These are phyloP conservation scores for Xylariaceae sp. DNA, from an alignment of 2,329 filamentous ascomycete species.

Conservation along the genomic window DNA sequence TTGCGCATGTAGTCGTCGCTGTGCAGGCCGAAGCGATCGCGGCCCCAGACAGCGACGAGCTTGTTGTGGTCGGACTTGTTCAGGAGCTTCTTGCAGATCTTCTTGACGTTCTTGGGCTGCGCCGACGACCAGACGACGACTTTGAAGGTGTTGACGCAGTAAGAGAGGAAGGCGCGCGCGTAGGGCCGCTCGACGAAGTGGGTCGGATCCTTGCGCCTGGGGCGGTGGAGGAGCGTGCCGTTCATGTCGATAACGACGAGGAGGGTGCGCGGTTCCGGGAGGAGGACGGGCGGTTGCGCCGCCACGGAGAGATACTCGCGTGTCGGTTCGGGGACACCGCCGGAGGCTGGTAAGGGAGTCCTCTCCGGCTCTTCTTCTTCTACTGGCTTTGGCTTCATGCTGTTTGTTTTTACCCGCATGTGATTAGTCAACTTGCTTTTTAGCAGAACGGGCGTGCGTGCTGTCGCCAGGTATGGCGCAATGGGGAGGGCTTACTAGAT, in stretches of 20 bases:
- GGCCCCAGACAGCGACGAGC: conserved; percentile 69
- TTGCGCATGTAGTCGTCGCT: conserved; percentile 61
- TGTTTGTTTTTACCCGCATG: too few relatives aligned
- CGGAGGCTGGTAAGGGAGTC: conserved; percentile 37
- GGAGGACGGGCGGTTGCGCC: conserved; percentile 36
- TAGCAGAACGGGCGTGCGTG: too few relatives aligned
- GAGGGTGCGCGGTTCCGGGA: conserved; percentile 52
- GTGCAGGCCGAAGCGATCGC: conserved; percentile 66
- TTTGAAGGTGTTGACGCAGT: conserved; percentile 67
- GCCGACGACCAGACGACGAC: conserved; percentile 93
- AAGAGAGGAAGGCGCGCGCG: conserved; percentile 63
- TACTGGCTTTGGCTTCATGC: neutral
- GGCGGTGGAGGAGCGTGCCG: conserved; percentile 77
- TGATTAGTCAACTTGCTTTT: too few relatives aligned
- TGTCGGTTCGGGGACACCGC: conserved; percentile 57
- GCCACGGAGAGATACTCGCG: conserved; percentile 56
- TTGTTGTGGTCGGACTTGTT: conserved; percentile 44
- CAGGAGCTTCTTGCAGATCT: conserved; percentile 64
- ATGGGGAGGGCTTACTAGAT: too few relatives aligned
- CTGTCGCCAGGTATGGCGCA: too few relatives aligned
- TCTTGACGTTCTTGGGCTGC: conserved; percentile 62
- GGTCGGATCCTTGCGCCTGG: conserved; percentile 44
- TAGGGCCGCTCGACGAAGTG: conserved; percentile 62
- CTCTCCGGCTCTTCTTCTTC: neutral
- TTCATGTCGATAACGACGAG: conserved; percentile 90